A percentile compares a stretch with the other conserved stretches of the same genome.
These are phyloP conservation scores for Tolypocladium tropicale DNA, from an alignment of 2,329 filamentous ascomycete genomes.

Conservation along the genomic window DNA sequence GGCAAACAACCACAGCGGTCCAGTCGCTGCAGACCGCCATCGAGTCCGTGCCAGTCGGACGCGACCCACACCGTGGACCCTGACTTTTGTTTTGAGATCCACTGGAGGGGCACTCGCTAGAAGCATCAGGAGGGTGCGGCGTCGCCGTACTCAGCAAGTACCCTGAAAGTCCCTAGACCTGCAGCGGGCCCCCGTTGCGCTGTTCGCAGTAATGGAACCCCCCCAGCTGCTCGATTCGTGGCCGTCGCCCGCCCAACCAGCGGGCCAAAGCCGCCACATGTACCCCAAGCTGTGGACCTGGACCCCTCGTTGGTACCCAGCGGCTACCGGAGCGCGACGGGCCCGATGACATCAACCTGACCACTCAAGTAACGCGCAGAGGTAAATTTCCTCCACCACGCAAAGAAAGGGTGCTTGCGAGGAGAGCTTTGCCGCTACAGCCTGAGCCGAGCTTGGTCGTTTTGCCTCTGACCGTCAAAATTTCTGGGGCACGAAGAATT, in stretches of 20 bases:
- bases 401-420: background rate
- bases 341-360: constrained; percentile 5
- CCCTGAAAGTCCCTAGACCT: background rate
- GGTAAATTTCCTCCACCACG: background rate
- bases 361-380: background rate
- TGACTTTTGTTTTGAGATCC: no score
- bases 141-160: no score
- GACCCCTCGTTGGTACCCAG: background rate
- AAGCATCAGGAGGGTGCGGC: no score
- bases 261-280: background rate
- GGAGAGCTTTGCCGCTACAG: background rate
- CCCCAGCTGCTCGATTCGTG: no score
- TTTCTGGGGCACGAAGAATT: background rate
- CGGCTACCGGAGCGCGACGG: background rate
- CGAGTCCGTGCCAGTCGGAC: no score
- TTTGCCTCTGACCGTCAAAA: background rate
- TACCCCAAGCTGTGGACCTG: background rate
- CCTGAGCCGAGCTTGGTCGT: background rate
- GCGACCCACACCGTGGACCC: no score
- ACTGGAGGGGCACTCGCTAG: no score
- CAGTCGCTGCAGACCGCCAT: no score
- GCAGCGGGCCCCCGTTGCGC: no score
- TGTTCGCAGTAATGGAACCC: no score
- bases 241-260: background rate
- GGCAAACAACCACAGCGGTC: no score